Conservation (phyloP, 768 basidiomycete species). For the Suillus bovinus region DNA sequence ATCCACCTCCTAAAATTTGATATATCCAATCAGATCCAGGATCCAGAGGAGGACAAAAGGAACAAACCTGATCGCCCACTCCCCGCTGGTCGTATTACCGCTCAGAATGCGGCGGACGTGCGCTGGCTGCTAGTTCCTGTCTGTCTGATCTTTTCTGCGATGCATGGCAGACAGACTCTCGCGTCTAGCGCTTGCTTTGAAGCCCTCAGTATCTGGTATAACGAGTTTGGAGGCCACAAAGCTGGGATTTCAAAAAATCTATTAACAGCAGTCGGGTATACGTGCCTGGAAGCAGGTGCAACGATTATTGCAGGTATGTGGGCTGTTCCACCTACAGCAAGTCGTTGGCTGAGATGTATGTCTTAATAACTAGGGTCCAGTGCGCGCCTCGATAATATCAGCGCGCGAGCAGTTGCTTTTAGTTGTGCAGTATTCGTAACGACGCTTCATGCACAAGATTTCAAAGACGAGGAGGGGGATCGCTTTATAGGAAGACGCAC, state of each 20-base stretch:
- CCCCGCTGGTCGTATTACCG: conserved; percentile 37
- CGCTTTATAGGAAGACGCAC: conserved; percentile 31
- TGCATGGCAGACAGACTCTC: conserved; percentile 27
- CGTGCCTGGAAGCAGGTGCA: conserved; percentile 29
- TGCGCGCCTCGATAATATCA: conserved; percentile 10
- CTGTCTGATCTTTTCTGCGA: conserved; percentile 28
- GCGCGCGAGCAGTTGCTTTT: conserved; percentile 22
- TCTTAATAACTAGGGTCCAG: conserved; percentile 12
- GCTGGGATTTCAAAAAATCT: conserved; percentile 26
- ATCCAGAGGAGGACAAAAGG: conserved; percentile 34
- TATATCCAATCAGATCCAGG: conserved; percentile 37
- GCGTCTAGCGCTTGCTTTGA: conserved; percentile 25
- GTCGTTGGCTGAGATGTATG: conserved; percentile 7
- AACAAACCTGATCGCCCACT: conserved; percentile 42
- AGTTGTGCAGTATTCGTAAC: conserved; percentile 27
- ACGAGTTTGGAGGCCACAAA: conserved; percentile 27
- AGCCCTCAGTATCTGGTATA: conserved; percentile 31
- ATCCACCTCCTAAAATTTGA: conserved; percentile 39
- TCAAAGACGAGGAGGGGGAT: conserved; percentile 39
- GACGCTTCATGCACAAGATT: conserved; percentile 25
- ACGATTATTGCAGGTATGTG: conserved; percentile 28
- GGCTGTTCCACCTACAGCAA: no score
- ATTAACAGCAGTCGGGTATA: conserved; percentile 27
- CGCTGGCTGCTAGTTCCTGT: conserved; percentile 30
- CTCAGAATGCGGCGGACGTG: conserved; percentile 28